These are phyloP conservation scores for Leccinum pallidistipes DNA, from an alignment of 1,284 basidiomycete species.

Conservation along the genomic window DNA sequence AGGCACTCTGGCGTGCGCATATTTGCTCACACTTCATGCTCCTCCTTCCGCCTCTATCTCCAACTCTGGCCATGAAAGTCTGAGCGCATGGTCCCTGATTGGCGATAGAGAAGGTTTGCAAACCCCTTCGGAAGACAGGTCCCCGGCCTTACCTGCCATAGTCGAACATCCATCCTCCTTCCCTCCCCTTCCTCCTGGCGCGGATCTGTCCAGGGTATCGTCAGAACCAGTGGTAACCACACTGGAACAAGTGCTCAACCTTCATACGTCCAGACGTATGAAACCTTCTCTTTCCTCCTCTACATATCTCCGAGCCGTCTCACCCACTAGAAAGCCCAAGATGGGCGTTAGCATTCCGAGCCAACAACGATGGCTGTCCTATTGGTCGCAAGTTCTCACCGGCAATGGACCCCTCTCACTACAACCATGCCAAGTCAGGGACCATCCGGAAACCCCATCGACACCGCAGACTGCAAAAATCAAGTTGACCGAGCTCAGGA, in stretches of 20 bases:
- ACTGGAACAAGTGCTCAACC: conserved; percentile 60
- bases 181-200: conserved; percentile 1
- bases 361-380: conserved; percentile 70
- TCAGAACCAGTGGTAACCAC: conserved; percentile 32
- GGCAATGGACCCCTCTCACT: conserved; percentile 52
- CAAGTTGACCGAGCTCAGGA: conserved; percentile 49
- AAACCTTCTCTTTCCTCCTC: conserved; percentile 40
- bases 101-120: conserved; percentile 21
- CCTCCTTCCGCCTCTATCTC: conserved; percentile 6
- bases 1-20: conserved; percentile 79
- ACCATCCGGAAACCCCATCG: conserved; percentile 5
- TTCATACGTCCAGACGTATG: conserved; percentile 74
- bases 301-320: conserved; percentile 10
- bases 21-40: conserved; percentile 57
- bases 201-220: conserved; percentile 13
- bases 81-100: conserved; percentile 24
- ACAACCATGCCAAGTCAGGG: conserved; percentile 32
- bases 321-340: conserved; percentile 45
- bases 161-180: background rate
- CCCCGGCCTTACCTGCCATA: conserved; percentile 2
- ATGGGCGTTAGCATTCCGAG: conserved; percentile 77
- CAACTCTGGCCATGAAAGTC: conserved; percentile 3
- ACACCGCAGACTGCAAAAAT: conserved; percentile 32
- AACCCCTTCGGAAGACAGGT: conserved; percentile 13
- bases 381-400: conserved; percentile 69